phyloP scores from a whole-genome alignment of 352 stramenopile genomes.

The Globisporangium cystogenes region DNA sequence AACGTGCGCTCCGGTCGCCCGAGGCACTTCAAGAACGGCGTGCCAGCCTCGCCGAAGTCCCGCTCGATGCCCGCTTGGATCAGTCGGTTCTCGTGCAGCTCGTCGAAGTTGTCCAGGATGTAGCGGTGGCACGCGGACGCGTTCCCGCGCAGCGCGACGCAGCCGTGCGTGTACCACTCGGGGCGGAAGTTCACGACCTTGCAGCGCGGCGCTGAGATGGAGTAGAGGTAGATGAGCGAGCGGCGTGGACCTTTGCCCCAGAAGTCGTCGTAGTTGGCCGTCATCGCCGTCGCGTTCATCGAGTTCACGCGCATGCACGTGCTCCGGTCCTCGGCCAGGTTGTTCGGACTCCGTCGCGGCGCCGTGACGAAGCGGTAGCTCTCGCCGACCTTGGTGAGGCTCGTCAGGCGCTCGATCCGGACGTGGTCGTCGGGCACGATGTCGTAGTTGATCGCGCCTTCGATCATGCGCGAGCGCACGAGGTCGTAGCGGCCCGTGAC shows the following conservation, averaged over 20 bases:
- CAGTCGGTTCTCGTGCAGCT: too few species aligned
- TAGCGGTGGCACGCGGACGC: background rate
- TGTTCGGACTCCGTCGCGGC: conserved; percentile 21
- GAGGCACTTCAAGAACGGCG: conserved; percentile 11
- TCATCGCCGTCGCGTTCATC: conserved; percentile 23
- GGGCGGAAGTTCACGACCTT: conserved; percentile 29
- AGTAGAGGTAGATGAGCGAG: conserved; percentile 6
- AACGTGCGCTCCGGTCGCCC: conserved; percentile 29
- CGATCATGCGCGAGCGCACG: conserved; percentile 6
- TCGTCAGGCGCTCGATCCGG: conserved; percentile 5
- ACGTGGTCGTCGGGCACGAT: conserved; percentile 15
- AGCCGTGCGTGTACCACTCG: conserved; percentile 30
- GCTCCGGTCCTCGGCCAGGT: conserved; percentile 28
- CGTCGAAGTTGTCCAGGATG: too few species aligned
- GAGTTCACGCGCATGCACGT: conserved; percentile 33
- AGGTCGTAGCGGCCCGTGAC: too few species aligned
- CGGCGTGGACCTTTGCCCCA: conserved; percentile 12
- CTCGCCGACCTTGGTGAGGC: conserved; percentile 1
- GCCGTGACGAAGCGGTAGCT: conserved; percentile 14
- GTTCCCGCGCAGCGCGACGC: conserved; percentile 21
- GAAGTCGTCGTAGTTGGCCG: conserved; percentile 22
- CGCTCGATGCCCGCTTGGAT: too few species aligned
- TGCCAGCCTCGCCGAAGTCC: too few species aligned
- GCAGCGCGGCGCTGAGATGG: conserved; percentile 12
- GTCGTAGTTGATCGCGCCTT: conserved; percentile 22